A percentile compares a stretch with the other conserved stretches of the same genome.
phyloP scores from a whole-genome alignment of 2,329 filamentous ascomycete species.

The Colletotrichum truncatum region DNA sequence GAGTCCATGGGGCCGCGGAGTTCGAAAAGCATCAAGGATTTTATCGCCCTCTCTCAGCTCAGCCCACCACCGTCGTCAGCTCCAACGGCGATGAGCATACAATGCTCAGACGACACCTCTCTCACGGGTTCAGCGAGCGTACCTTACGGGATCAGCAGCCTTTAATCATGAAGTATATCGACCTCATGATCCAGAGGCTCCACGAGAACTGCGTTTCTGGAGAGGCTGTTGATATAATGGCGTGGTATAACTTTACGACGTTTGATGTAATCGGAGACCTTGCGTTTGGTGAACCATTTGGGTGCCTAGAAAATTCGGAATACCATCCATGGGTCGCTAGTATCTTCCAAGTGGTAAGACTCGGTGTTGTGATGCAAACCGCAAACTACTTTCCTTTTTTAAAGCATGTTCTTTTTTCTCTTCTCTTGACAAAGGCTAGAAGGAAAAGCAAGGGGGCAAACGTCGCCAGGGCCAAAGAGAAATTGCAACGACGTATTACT shows the following conservation, averaged over 20 bases:
- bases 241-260: conserved; percentile 21
- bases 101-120: conserved; percentile 34
- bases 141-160: conserved; percentile 41
- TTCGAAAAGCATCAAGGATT: conserved; percentile 4
- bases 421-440: too few relatives aligned
- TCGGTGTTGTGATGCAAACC: neutral
- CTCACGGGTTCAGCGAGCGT: conserved; percentile 39
- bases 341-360: conserved; percentile 27
- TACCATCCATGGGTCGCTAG: conserved; percentile 30
- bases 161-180: conserved; percentile 37
- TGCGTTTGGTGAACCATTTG: conserved; percentile 32
- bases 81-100: conserved; percentile 31
- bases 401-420: too few relatives aligned
- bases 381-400: neutral
- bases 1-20: neutral
- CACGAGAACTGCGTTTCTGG: conserved; percentile 21
- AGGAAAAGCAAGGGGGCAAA: too few relatives aligned
- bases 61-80: conserved; percentile 28
- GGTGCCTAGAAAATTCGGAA: conserved; percentile 18
- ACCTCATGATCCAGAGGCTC: conserved; percentile 35
- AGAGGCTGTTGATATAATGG: conserved; percentile 7
- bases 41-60: neutral
- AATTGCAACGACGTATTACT: too few relatives aligned
- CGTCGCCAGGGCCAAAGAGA: too few relatives aligned
- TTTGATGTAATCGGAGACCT: conserved; percentile 35